Conservation (phyloP, 2,329 filamentous ascomycete genomes). For the Fusarium mangiferae region DNA sequence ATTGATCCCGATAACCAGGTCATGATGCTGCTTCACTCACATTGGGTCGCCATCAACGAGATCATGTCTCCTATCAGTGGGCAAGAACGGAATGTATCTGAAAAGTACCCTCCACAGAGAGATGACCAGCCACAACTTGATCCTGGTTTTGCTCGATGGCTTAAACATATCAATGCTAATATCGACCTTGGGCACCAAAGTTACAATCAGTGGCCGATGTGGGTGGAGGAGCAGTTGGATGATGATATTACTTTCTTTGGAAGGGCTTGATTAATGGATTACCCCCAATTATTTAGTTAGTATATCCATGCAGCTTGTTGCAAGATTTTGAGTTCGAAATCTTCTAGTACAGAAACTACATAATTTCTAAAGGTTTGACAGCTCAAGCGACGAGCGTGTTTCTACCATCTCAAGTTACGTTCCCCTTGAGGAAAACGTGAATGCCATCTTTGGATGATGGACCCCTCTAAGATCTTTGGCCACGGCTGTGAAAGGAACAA, state of each 20-base stretch:
- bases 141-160: slow-evolving; percentile 60
- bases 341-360: neutral
- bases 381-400: too few relatives aligned
- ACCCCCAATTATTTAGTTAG: too few relatives aligned
- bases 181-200: slow-evolving; percentile 56
- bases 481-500: neutral
- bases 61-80: slow-evolving; percentile 63
- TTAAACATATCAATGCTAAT: slow-evolving; percentile 60
- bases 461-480: neutral
- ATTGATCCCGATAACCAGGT: slow-evolving; percentile 59
- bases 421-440: neutral
- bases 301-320: neutral
- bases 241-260: slow-evolving; percentile 59
- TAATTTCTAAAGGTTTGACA: neutral
- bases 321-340: neutral
- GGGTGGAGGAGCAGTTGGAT: slow-evolving; percentile 63
- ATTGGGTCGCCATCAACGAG: slow-evolving; percentile 66
- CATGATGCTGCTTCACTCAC: slow-evolving; percentile 59
- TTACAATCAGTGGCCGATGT: slow-evolving; percentile 65
- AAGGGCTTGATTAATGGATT: slow-evolving; percentile 3
- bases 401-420: neutral
- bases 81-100: slow-evolving; percentile 50
- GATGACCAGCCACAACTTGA: slow-evolving; percentile 46
- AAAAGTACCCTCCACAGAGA: slow-evolving; percentile 44
- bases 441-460: neutral